Evolutionary conservation across 2,329 filamentous ascomycete genomes (phyloP).

Genomic region (Tolypocladium cylindrosporum): DNA sequence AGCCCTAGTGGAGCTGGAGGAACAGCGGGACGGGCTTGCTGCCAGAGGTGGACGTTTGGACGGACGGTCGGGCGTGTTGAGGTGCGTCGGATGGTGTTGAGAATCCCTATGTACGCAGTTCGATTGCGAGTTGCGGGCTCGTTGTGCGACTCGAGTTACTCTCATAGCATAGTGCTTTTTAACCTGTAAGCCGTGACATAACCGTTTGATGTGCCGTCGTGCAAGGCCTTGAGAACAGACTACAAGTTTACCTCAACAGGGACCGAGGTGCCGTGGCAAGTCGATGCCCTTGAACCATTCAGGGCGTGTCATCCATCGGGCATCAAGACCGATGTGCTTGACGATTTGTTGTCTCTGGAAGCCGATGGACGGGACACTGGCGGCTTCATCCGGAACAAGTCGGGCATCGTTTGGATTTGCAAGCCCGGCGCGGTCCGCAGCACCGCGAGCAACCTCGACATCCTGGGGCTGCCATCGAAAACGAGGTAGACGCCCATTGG

Average conservation of each 20-base stretch:
- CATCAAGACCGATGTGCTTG: too few relatives aligned
- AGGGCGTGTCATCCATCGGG: too few relatives aligned
- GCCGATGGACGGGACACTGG: not conserved
- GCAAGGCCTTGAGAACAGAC: not conserved
- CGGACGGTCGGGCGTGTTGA: not conserved
- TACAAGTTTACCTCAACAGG: not conserved
- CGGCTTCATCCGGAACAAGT: not conserved
- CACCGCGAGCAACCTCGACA: not conserved
- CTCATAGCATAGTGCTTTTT: not conserved
- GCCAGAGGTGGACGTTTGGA: not conserved
- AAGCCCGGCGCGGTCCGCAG: not conserved
- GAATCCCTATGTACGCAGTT: not conserved
- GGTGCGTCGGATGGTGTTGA: not conserved
- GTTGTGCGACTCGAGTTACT: not conserved
- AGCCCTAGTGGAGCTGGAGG: conserved; percentile 36
- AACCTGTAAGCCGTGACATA: not conserved
- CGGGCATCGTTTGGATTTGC: not conserved
- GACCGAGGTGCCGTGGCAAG: too few relatives aligned
- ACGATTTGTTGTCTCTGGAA: too few relatives aligned
- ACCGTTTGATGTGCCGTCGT: not conserved
- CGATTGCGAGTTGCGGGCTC: not conserved
- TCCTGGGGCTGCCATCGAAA: too few relatives aligned
- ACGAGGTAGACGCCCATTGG: too few relatives aligned
- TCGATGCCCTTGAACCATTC: too few relatives aligned
- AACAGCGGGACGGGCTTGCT: not conserved